Percentiles rank a stretch among this genome's conserved stretches.
Evolutionary conservation across 768 basidiomycete genomes (phyloP).

Genomic region (Boletus speciosus): DNA sequence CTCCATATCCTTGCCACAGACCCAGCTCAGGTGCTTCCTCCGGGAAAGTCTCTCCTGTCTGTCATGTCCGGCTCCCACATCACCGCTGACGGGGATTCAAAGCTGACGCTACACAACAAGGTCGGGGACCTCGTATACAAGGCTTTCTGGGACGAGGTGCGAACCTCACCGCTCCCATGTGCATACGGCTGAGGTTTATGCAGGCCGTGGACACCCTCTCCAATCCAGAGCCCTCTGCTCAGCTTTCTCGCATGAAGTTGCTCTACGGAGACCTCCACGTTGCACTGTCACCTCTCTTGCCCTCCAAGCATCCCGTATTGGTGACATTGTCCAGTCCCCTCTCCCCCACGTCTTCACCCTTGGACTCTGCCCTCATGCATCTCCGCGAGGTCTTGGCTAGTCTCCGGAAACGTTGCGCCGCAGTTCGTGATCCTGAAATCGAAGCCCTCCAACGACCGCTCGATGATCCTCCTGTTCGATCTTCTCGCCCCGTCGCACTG

Average conservation of each 20-base stretch:
- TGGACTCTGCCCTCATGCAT: constrained; percentile 52
- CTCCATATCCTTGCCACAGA: constrained; percentile 67
- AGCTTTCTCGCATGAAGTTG: constrained; percentile 55
- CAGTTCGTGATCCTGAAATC: constrained; percentile 54
- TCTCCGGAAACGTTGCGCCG: constrained; percentile 63
- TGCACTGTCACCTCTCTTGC: constrained; percentile 55
- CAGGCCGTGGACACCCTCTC: constrained; percentile 59
- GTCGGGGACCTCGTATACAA: constrained; percentile 49
- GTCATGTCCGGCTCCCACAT: constrained; percentile 42
- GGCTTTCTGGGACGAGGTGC: constrained; percentile 76
- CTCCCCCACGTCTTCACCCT: constrained; percentile 65
- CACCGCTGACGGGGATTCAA: constrained; percentile 13
- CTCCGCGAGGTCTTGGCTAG: constrained; percentile 51
- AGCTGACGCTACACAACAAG: constrained; percentile 42
- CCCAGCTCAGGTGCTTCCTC: constrained; percentile 57
- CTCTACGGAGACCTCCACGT: constrained; percentile 54
- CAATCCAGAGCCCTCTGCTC: constrained; percentile 52
- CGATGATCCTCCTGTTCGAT: constrained; percentile 28
- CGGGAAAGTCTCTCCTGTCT: constrained; percentile 69
- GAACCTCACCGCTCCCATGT: constrained; percentile 17
- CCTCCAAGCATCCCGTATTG: constrained; percentile 49
- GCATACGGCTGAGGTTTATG: constrained; percentile 18
- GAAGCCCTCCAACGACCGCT: constrained; percentile 40
- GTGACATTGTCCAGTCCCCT: constrained; percentile 53
- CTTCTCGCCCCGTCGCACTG: constrained; percentile 30